A percentile compares a stretch with the other conserved stretches of the same genome.
Evolutionary conservation across 768 basidiomycete species (phyloP).

Genomic region (Royoungia palumana): DNA sequence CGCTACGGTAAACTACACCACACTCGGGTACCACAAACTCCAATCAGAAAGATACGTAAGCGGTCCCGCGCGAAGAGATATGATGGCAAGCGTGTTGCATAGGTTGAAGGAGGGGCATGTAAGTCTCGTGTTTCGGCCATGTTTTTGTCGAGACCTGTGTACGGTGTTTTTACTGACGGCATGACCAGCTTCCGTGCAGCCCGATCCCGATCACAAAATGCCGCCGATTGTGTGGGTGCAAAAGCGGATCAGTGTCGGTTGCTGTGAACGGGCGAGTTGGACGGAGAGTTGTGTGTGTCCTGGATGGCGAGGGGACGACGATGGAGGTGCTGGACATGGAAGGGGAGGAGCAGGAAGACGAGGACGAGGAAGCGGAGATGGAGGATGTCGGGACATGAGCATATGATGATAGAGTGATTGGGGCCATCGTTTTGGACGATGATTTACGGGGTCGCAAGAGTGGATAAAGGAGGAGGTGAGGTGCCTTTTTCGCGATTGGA

Average conservation of each 20-base stretch:
- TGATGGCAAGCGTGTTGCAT: slow-evolving; percentile 56
- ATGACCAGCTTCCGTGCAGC: slow-evolving; percentile 47
- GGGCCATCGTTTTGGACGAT: slow-evolving; percentile 3
- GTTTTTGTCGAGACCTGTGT: slow-evolving; percentile 28
- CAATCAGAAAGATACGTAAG: slow-evolving; percentile 50
- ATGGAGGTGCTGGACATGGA: slow-evolving; percentile 80
- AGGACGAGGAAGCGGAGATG: slow-evolving; percentile 28
- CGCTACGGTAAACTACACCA: slow-evolving; percentile 60
- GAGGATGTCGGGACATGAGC: slow-evolving; percentile 23
- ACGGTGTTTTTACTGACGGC: slow-evolving; percentile 32
- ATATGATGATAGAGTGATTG: not conserved
- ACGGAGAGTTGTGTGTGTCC: slow-evolving; percentile 71
- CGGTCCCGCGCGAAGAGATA: slow-evolving; percentile 56
- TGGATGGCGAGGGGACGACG: slow-evolving; percentile 58
- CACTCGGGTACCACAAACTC: slow-evolving; percentile 57
- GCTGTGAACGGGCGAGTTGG: slow-evolving; percentile 74
- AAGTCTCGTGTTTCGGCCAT: slow-evolving; percentile 36
- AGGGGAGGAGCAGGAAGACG: slow-evolving; percentile 50
- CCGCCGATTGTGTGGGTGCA: slow-evolving; percentile 53
- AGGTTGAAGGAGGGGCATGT: slow-evolving; percentile 64
- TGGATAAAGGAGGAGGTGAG: slow-evolving; percentile 31
- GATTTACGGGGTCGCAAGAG: slow-evolving; percentile 24
- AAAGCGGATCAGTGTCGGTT: slow-evolving; percentile 50
- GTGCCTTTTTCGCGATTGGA: slow-evolving; percentile 31
- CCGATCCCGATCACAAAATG: slow-evolving; percentile 54